Base-by-base conservation (phyloP, 2,329 filamentous ascomycete species). In the Aspergillus viridinutans region DNA sequence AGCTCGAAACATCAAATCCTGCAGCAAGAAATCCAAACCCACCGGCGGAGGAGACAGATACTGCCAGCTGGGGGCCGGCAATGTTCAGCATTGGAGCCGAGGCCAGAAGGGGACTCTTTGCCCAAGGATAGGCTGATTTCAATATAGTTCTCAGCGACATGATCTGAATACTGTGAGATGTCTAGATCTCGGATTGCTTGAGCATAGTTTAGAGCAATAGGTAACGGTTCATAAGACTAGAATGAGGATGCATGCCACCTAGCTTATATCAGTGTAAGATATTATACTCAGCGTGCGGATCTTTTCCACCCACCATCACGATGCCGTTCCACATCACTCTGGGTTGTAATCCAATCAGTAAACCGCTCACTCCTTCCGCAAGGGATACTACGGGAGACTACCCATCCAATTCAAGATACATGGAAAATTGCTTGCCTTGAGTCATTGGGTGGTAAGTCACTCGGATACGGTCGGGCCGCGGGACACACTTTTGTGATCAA, bases 81-180 rank as follows among this genome's bases (percentile, higher is more conserved):
- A 90, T 83, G 38, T 85, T 78, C 49, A 86, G 82, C 88, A 92
- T 90, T 0, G 89, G 89, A 1, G 86, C 88, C 40, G 79, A 78
- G 49, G 81, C 76, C 29, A 91, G 78, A 21, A 89, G 71, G 5
- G 86, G 85, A 2, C 72, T 64, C 38, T 76, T 71, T 7, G 77
- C 80, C 84, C 85, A 88, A 61, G 85, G 83, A 66, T 86, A 86
- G 59, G 75, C 71, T 20, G 59, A 52, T 50, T 69, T 71, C 49
- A 77, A 61, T 40, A 52, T 65, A 70, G 53, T 74, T 58, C n/a
- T 57, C 29, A 35, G 35, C 7, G 26, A 52, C 55, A 62, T 61
- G 40, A 9, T 52, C 38, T 7, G 0, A 49, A 40, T 28, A 23
- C 14, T 56, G 50, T 21, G n/a, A 14, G 42, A 14, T 20, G 42